Conservation (phyloP, 768 basidiomycete genomes). For the Auriscalpium microsporum region DNA sequence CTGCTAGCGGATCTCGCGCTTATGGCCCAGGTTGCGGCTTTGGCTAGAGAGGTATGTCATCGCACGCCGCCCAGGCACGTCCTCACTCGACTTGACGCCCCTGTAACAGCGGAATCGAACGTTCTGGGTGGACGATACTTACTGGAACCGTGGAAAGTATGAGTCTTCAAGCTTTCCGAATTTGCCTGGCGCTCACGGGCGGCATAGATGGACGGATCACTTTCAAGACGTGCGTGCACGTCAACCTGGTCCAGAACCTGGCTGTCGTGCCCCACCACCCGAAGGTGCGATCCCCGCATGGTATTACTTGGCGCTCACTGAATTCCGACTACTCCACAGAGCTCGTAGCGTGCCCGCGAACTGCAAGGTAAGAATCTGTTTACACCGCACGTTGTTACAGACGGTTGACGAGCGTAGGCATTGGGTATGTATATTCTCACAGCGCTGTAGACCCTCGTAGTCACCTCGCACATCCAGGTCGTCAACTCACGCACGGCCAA, state of each 20-base stretch:
- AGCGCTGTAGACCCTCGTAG: not conserved
- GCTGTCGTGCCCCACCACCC: conserved; percentile 52
- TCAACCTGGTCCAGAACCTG: conserved; percentile 59
- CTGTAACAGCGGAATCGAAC: conserved; percentile 45
- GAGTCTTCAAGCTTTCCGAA: conserved; percentile 16
- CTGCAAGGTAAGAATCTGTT: conserved; percentile 41
- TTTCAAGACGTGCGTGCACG: conserved; percentile 44
- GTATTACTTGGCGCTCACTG: not conserved
- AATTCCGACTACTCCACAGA: conserved; percentile 29
- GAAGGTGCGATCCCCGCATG: conserved; percentile 36
- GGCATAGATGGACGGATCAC: conserved; percentile 54
- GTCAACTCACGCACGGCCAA: conserved; percentile 57
- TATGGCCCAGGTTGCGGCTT: conserved; percentile 56
- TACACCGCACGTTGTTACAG: not conserved
- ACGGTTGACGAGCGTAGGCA: conserved; percentile 34
- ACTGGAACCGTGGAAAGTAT: conserved; percentile 69
- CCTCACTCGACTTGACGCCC: not conserved
- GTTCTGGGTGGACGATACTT: conserved; percentile 60
- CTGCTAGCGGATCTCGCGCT: conserved; percentile 58
- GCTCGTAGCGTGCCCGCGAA: conserved; percentile 63
- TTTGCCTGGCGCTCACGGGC: not conserved
- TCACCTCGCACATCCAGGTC: conserved; percentile 29
- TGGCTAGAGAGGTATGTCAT: conserved; percentile 52
- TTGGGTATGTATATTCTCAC: conserved; percentile 37
- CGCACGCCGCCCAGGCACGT: not conserved